Evolutionary conservation across 495 filamentous ascomycete species (phyloP).

Genomic region (Hypoxylon crocopeplum): DNA sequence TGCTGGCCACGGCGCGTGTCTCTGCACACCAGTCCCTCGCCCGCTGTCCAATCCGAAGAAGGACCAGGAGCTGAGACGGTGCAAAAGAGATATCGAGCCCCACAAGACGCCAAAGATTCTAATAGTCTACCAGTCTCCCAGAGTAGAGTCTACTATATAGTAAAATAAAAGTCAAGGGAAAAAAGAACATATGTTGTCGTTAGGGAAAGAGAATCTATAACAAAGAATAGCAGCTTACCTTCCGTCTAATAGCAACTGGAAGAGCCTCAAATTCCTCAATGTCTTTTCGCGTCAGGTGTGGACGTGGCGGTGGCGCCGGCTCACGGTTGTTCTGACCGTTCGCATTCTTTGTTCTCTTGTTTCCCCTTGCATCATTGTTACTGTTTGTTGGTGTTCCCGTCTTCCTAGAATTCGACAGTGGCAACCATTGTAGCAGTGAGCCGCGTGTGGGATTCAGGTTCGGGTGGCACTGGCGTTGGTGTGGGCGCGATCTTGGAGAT

Average conservation of each 20-base stretch:
- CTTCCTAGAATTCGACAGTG: constrained; percentile 12
- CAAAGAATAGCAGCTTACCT: constrained; percentile 50
- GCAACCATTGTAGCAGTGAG: constrained; percentile 35
- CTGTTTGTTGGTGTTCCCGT: constrained; percentile 5
- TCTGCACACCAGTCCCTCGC: constrained; percentile 14
- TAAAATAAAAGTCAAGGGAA: not conserved
- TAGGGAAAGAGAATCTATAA: constrained; percentile 10
- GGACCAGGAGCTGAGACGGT: constrained; percentile 1
- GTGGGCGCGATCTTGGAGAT: constrained; percentile 6
- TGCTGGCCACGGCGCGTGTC: constrained; percentile 27
- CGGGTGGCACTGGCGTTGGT: constrained; percentile 22
- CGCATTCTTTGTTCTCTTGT: constrained; percentile 25
- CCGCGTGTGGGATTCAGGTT: constrained; percentile 18
- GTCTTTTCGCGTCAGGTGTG: constrained; percentile 34
- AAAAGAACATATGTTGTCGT: constrained; percentile 1
- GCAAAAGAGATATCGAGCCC: constrained; percentile 5
- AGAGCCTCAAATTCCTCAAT: constrained; percentile 58
- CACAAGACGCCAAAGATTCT: constrained; percentile 8
- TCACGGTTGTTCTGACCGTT: constrained; percentile 23
- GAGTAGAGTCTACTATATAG: not conserved
- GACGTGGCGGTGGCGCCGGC: constrained; percentile 18
- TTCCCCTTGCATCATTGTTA: not conserved
- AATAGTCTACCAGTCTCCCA: not conserved
- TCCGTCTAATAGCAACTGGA: constrained; percentile 63
- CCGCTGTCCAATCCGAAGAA: constrained; percentile 14